Evolutionary conservation across 176 grass and related monocot genomes (phyloP).

Genomic region (Melocanna baccifera): DNA sequence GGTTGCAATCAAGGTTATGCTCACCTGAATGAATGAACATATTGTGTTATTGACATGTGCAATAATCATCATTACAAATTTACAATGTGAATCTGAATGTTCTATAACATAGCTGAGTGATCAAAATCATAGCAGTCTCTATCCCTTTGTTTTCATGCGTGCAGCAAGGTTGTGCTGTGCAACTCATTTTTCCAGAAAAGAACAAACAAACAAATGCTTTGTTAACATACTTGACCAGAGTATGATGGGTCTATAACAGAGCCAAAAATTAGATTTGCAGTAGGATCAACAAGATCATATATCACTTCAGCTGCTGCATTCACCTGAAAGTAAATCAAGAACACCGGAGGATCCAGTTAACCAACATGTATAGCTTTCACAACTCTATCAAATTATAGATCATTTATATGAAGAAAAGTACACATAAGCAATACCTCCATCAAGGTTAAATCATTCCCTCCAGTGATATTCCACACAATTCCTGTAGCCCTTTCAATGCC

Average conservation of each 20-base stretch:
- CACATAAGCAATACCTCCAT: neutral
- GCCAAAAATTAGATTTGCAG: slow-evolving; percentile 59
- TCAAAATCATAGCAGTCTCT: neutral
- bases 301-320: slow-evolving; percentile 54
- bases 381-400: neutral
- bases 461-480: neutral
- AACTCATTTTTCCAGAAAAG: neutral
- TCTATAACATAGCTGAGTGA: neutral
- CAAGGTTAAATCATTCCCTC: neutral
- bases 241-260: slow-evolving; percentile 52
- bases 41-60: neutral
- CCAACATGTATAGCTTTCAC: neutral
- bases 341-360: neutral
- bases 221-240: slow-evolving; percentile 44
- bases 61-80: neutral
- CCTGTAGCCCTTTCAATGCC: neutral
- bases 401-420: neutral
- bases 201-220: neutral
- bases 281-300: slow-evolving; percentile 54
- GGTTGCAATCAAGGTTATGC: neutral
- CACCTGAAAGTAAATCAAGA: slow-evolving; percentile 30
- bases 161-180: neutral
- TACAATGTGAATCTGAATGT: neutral
- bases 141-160: neutral
- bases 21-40: neutral